Evolutionary conservation across 2,329 filamentous ascomycete genomes (phyloP).

Genomic region (Cytospora piceae): DNA sequence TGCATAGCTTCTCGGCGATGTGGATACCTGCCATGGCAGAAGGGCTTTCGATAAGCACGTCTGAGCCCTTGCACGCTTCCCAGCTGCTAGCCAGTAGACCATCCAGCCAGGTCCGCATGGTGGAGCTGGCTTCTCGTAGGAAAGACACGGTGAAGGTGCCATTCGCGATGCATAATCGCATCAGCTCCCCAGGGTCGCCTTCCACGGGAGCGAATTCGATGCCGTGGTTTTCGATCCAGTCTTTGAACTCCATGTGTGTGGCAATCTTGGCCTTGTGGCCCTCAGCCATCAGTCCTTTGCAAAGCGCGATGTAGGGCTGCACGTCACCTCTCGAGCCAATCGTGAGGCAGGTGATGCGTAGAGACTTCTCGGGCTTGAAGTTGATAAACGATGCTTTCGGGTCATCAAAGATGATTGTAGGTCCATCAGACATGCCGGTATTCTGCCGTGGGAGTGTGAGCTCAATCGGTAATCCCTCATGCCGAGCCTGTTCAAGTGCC

Average conservation of each 20-base stretch:
- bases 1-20: slow-evolving; percentile 88
- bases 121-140: slow-evolving; percentile 80
- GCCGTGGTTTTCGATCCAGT: slow-evolving; percentile 88
- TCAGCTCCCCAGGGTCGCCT: slow-evolving; percentile 90
- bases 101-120: slow-evolving; percentile 95
- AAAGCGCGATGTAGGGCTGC: slow-evolving; percentile 95
- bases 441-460: slow-evolving; percentile 52
- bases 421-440: slow-evolving; percentile 57
- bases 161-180: slow-evolving; percentile 94
- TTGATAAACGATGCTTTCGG: slow-evolving; percentile 84
- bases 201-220: slow-evolving; percentile 90
- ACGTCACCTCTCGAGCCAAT: slow-evolving; percentile 96
- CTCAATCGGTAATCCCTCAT: slow-evolving; percentile 56
- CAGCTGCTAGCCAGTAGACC: slow-evolving; percentile 82
- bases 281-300: slow-evolving; percentile 85
- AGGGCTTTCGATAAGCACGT: slow-evolving; percentile 91
- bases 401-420: slow-evolving; percentile 87
- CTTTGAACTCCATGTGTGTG: slow-evolving; percentile 87
- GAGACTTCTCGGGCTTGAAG: slow-evolving; percentile 80
- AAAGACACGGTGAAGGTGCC: slow-evolving; percentile 96
- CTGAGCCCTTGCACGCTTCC: slow-evolving; percentile 80
- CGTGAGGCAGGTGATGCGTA: slow-evolving; percentile 89
- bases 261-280: slow-evolving; percentile 87
- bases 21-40: slow-evolving; percentile 98
- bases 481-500: slow-evolving; percentile 75